These are phyloP conservation scores for Plasmodium inui DNA, from an alignment of 169 alveolate genomes.

Conservation along the genomic window DNA sequence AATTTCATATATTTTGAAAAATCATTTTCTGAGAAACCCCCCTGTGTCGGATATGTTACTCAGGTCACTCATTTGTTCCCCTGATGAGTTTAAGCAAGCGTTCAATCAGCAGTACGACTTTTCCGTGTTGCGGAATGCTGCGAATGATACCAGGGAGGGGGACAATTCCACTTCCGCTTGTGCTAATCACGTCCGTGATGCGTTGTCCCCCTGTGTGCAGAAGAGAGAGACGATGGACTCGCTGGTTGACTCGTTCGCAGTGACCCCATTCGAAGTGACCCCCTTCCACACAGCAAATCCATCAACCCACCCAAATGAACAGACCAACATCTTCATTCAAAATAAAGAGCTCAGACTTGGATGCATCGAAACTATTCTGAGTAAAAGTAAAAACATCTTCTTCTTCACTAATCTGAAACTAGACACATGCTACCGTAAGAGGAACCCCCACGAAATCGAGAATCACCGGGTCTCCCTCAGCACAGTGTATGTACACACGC, in stretches of 20 bases:
- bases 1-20: conserved; percentile 37
- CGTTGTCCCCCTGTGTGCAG: not conserved
- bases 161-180: not conserved
- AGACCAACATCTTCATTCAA: conserved; percentile 10
- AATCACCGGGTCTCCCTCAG: conserved; percentile 8
- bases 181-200: not conserved
- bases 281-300: not conserved
- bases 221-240: not conserved
- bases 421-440: conserved; percentile 31
- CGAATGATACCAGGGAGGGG: not conserved
- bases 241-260: too few relatives aligned
- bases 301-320: not conserved
- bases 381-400: conserved; percentile 18
- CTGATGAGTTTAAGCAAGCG: conserved; percentile 22
- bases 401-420: conserved; percentile 38
- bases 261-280: not conserved
- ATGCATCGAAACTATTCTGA: conserved; percentile 2
- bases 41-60: conserved; percentile 6
- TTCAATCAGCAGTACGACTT: not conserved
- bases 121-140: not conserved
- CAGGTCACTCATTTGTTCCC: conserved; percentile 10
- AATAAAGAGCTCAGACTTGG: conserved; percentile 18
- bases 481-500: conserved; percentile 41
- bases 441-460: conserved; percentile 70
- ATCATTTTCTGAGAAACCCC: conserved; percentile 19